Evolutionary conservation across 23 red algal genomes (phyloP).

Genomic region (Pyropia yezoensis): DNA sequence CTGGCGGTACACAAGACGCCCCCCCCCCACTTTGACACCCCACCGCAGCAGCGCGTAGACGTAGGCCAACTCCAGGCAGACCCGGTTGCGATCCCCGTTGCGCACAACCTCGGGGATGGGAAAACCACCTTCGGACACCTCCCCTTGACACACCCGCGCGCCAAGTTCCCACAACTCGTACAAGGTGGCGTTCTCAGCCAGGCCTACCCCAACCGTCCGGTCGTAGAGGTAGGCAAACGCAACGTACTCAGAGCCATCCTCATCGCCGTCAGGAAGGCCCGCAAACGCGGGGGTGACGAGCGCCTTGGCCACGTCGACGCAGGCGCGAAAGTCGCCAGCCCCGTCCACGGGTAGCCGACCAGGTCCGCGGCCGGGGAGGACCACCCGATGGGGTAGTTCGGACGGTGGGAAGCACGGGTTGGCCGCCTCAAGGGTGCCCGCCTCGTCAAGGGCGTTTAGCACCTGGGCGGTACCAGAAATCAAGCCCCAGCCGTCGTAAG

Average conservation of each 20-base stretch:
- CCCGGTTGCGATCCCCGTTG: conserved; percentile 14
- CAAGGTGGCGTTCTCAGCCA: conserved; percentile 21
- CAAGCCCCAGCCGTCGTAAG: too few relatives aligned
- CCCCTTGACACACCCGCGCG: neutral
- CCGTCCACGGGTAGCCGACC: too few relatives aligned
- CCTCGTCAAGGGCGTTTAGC: too few relatives aligned
- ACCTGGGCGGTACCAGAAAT: too few relatives aligned
- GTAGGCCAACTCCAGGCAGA: conserved; percentile 45
- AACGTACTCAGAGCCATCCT: neutral
- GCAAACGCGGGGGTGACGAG: too few relatives aligned
- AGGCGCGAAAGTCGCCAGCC: too few relatives aligned
- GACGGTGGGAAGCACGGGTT: too few relatives aligned
- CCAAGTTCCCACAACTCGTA: conserved; percentile 38
- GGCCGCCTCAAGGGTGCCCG: too few relatives aligned
- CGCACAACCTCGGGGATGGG: neutral
- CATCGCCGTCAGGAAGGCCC: too few relatives aligned
- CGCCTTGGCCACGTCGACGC: too few relatives aligned
- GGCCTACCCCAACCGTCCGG: conserved; percentile 31
- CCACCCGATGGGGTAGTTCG: too few relatives aligned
- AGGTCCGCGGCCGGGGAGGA: too few relatives aligned
- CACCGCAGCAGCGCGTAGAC: conserved; percentile 47
- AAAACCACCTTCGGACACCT: neutral
- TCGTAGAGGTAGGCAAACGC: conserved; percentile 88
- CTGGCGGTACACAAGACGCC: conserved; percentile 22
- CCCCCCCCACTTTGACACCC: neutral